phyloP scores from a whole-genome alignment of 108 stramenopile species.

The Skeletonema potamos region DNA sequence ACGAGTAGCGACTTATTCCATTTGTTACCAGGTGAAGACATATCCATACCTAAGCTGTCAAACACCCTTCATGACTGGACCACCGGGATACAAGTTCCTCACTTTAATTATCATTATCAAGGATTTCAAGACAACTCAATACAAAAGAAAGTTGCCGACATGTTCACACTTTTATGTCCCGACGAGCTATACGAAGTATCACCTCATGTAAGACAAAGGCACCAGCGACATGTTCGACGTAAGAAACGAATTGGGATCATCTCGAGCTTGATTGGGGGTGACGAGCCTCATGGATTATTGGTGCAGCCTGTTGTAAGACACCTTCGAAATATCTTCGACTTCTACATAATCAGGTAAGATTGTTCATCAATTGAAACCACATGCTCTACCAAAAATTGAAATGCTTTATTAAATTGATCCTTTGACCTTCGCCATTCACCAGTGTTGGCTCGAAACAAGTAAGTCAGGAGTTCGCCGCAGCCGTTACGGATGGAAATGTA shows the following conservation, averaged over 20 bases:
- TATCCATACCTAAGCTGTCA: slow-evolving; percentile 10
- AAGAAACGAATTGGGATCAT: slow-evolving; percentile 45
- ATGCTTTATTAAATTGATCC: no score
- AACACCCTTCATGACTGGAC: slow-evolving; percentile 10
- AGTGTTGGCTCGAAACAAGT: slow-evolving; percentile 15
- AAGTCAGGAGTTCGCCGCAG: slow-evolving; percentile 8
- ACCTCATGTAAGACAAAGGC: neutral
- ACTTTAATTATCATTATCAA: slow-evolving; percentile 29
- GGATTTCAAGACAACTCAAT: slow-evolving; percentile 28
- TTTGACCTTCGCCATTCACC: no score
- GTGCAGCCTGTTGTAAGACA: slow-evolving; percentile 30
- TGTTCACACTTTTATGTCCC: slow-evolving; percentile 24
- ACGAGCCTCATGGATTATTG: slow-evolving; percentile 47
- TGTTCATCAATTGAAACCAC: no score
- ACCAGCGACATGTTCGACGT: neutral
- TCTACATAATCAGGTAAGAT: slow-evolving; percentile 17
- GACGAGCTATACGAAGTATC: slow-evolving; percentile 12
- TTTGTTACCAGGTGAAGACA: neutral
- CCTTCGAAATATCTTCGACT: slow-evolving; percentile 25
- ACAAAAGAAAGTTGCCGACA: slow-evolving; percentile 1
- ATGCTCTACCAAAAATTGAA: no score
- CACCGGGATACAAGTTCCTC: slow-evolving; percentile 16
- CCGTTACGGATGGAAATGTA: slow-evolving; percentile 14
- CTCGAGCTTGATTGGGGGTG: slow-evolving; percentile 29
- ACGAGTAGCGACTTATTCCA: slow-evolving; percentile 12